Percentiles rank a stretch among this genome's conserved stretches.
Conservation (phyloP, 495 filamentous ascomycete genomes). For the Neurospora sp. region DNA sequence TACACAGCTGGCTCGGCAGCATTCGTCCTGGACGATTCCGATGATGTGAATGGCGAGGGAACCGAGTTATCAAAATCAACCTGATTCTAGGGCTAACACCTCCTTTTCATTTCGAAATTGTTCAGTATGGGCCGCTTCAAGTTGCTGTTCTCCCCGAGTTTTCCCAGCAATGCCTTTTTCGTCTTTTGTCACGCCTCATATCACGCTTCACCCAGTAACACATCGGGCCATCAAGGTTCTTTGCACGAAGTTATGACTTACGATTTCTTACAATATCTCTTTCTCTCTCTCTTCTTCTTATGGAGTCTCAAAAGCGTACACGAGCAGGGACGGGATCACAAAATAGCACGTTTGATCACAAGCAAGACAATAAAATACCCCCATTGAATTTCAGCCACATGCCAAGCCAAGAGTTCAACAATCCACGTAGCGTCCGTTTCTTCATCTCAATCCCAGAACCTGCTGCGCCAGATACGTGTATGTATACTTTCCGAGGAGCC, state of each 20-base stretch:
- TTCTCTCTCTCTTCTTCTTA: background rate
- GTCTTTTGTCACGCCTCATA: background rate
- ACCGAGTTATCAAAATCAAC: background rate
- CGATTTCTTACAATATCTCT: background rate
- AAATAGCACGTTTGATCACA: background rate
- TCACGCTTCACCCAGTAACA: background rate
- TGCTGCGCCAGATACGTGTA: too few species aligned
- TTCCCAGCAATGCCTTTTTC: background rate
- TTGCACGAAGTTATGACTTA: background rate
- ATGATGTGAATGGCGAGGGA: constrained; percentile 14
- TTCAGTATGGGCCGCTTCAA: background rate
- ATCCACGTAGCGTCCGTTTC: background rate
- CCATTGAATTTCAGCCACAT: background rate
- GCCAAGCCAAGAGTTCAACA: background rate
- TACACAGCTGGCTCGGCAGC: constrained; percentile 37
- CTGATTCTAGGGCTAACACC: background rate
- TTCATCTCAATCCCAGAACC: background rate
- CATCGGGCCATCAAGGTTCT: background rate
- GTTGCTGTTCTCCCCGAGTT: background rate
- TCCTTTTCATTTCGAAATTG: background rate
- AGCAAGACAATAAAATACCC: background rate
- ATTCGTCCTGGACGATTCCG: constrained; percentile 28
- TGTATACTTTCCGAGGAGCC: too few species aligned
- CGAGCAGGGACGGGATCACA: background rate
- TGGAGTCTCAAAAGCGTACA: background rate